Evolutionary conservation across 23 red algal genomes (phyloP).

Genomic region (Gracilaria caudata): DNA sequence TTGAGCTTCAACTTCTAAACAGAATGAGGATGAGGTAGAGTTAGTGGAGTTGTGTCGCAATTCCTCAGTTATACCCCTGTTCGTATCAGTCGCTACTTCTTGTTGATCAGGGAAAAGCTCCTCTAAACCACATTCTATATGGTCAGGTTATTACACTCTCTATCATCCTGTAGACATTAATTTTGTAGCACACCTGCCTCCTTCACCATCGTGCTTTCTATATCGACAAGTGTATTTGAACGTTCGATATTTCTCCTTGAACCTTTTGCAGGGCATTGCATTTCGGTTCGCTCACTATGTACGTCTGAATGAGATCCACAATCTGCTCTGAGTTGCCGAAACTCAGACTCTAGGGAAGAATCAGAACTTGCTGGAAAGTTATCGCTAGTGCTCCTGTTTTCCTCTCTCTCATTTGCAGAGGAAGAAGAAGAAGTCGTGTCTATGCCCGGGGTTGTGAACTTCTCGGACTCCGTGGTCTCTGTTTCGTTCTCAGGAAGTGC

Average conservation of each 20-base stretch:
- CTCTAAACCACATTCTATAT: not conserved
- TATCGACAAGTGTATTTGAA: not conserved
- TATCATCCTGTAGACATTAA: not conserved
- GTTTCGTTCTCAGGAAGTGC: not conserved
- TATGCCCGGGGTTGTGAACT: not conserved
- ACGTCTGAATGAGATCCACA: not conserved
- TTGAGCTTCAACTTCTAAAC: not conserved
- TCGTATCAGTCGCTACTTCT: not conserved
- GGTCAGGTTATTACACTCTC: too few relatives aligned
- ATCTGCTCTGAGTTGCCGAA: not conserved
- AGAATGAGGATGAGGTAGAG: not conserved
- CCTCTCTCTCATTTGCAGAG: not conserved
- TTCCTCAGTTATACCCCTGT: not conserved
- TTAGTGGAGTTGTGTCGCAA: not conserved
- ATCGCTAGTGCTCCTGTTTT: not conserved
- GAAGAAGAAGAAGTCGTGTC: not conserved
- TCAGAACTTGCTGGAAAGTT: not conserved
- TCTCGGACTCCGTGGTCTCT: not conserved
- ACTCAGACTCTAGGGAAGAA: not conserved
- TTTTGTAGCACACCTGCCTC: not conserved
- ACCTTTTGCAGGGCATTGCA: conserved; percentile 15
- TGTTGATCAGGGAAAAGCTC: too few relatives aligned
- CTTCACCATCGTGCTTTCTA: not conserved
- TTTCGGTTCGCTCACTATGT: not conserved
- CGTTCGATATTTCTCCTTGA: not conserved